These are phyloP conservation scores for Calonectria pteridis DNA, from an alignment of 2,329 filamentous ascomycete species.

Conservation along the genomic window DNA sequence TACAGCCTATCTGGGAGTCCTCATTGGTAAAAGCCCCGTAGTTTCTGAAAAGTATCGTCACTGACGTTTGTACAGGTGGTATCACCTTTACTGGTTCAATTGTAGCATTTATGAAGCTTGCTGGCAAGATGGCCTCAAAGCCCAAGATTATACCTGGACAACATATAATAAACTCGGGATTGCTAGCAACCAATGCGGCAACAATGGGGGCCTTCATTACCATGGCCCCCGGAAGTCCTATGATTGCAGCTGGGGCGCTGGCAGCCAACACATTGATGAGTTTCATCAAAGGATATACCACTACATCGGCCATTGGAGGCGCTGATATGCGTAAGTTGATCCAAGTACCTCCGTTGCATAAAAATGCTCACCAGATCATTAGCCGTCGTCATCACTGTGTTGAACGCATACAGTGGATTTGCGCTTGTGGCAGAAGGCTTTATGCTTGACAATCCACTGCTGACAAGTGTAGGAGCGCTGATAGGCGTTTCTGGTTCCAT, in stretches of 20 bases:
- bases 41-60: neutral
- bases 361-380: conserved; percentile 25
- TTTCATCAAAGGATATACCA: conserved; percentile 89
- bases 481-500: conserved; percentile 93
- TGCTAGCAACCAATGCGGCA: conserved; percentile 81
- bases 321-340: conserved; percentile 80
- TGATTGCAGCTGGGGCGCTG: conserved; percentile 83
- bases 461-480: conserved; percentile 87
- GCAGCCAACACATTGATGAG: conserved; percentile 82
- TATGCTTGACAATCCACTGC: conserved; percentile 88
- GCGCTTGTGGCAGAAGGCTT: conserved; percentile 91
- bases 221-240: conserved; percentile 82
- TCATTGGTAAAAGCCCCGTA: conserved; percentile 70
- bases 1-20: conserved; percentile 85
- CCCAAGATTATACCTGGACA: conserved; percentile 80
- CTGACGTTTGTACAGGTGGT: conserved; percentile 61
- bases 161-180: conserved; percentile 79
- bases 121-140: conserved; percentile 83
- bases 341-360: neutral
- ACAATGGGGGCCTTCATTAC: conserved; percentile 88
- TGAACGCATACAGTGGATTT: conserved; percentile 93
- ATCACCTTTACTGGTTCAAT: conserved; percentile 93
- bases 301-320: conserved; percentile 89
- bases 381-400: conserved; percentile 87
- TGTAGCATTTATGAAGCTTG: conserved; percentile 89